Conservation (phyloP, 352 stramenopile genomes). For the Lagenidium sp. region DNA sequence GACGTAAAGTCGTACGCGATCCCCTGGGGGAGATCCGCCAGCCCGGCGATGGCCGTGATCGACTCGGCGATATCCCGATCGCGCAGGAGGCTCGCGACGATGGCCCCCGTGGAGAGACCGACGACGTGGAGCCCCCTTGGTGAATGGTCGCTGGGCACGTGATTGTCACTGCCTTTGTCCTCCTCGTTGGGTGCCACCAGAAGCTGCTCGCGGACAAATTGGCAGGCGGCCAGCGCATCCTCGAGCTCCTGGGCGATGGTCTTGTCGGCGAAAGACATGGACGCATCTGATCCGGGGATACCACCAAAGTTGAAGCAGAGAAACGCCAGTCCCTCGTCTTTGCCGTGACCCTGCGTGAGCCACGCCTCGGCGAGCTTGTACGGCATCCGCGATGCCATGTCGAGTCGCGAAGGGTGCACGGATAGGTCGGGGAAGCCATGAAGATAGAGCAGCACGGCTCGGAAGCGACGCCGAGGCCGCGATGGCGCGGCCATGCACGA, state of each 20-base stretch:
- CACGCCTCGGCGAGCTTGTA: slow-evolving; percentile 48
- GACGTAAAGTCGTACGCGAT: slow-evolving; percentile 51
- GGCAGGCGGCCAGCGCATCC: slow-evolving; percentile 39
- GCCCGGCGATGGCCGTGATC: slow-evolving; percentile 49
- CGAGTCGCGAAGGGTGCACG: slow-evolving; percentile 40
- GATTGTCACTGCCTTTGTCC: no score
- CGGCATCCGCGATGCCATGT: slow-evolving; percentile 46
- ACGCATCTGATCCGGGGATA: slow-evolving; percentile 44
- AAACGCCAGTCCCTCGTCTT: slow-evolving; percentile 25
- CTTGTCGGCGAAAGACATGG: slow-evolving; percentile 43
- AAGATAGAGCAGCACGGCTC: slow-evolving; percentile 51
- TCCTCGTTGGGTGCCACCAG: slow-evolving; percentile 6
- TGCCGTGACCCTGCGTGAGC: slow-evolving; percentile 11
- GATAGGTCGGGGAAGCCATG: slow-evolving; percentile 69
- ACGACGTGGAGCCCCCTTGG: slow-evolving; percentile 60
- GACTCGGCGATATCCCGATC: slow-evolving; percentile 26
- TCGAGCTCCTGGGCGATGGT: slow-evolving; percentile 44
- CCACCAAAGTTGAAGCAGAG: slow-evolving; percentile 66
- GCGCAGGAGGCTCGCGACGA: slow-evolving; percentile 49
- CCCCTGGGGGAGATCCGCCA: slow-evolving; percentile 35
- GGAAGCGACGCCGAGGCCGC: background rate
- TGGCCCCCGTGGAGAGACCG: slow-evolving; percentile 64
- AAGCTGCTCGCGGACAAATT: slow-evolving; percentile 25
- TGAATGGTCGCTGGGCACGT: no score
- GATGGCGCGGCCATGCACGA: background rate